Evolutionary conservation across 345 rosid genomes (phyloP).

Genomic region (Litchi chinensis): DNA sequence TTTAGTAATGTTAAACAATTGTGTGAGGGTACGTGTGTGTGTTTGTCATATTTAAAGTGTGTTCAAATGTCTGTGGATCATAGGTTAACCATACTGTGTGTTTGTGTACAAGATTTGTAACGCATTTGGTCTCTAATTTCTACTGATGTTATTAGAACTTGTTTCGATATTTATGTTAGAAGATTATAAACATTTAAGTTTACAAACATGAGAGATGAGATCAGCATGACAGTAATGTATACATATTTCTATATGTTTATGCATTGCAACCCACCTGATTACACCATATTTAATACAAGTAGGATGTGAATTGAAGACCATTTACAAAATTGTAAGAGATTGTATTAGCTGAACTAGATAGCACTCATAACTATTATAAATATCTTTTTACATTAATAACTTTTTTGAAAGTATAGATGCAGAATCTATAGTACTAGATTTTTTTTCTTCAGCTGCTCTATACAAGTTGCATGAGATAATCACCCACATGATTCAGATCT

Average conservation of each 20-base stretch:
- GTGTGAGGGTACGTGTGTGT: not conserved
- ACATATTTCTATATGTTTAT: not conserved
- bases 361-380: not conserved
- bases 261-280: not conserved
- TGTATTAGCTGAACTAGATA: not conserved
- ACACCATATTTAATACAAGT: not conserved
- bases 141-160: not conserved
- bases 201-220: not conserved
- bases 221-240: not conserved
- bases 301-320: not conserved
- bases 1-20: not conserved
- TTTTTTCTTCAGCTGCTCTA: not conserved
- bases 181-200: not conserved
- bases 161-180: not conserved
- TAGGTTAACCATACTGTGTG: not conserved
- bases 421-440: not conserved
- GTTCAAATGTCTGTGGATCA: not conserved
- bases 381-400: not conserved
- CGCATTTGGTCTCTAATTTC: not conserved
- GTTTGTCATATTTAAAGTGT: not conserved
- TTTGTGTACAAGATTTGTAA: conserved; percentile 1
- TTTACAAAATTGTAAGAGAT: not conserved
- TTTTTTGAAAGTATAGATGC: not conserved
- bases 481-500: not conserved
- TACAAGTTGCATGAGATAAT: not conserved